Evolutionary conservation across 176 grass and related monocot species (phyloP), one percentile per base, ranked within the genome.

Genomic region (Pontederia crassipes): DNA sequence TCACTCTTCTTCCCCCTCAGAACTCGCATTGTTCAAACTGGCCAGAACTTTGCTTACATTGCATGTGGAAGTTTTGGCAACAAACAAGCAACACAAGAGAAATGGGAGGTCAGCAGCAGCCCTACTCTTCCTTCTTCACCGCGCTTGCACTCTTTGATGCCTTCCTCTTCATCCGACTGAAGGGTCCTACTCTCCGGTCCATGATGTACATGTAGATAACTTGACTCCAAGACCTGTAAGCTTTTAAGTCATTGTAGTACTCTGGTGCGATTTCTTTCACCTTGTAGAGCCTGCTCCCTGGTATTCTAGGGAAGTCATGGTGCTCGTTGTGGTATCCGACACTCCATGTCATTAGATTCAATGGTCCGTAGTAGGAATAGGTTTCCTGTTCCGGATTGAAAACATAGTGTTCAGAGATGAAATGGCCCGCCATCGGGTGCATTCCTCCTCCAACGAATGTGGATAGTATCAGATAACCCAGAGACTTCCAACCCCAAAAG

Each of bases 191-290:
- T 1, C 71, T 86, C 16, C 55, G 65, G 73, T 98, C 94, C 85
- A 86, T 89, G 64, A 85, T 72, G 75, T 98, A 98, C 88, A 98
- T 98, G 73, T 86, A 98, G 20, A 98, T 93, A 52, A 98, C 94
- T 64, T 98, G 88, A 76, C 88, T 93, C 94, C 94, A 98, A 0
- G 87, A 92, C 27, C 58, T 83, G 67, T 98, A 86, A 0, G 81
- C 80, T 8, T 70, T 93, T 17, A 98, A 49, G 62, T 32, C 69
- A 14, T 86, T 7, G 28, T 98, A 93, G 66, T 89, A 89, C 74
- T 98, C 94, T 0, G 88, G 84, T 46, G 88, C 94, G 3, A 98
- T 98, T 49, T 83, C 82, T 75, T 67, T 92, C 66, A 98, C 82
- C 82, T 75, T 98, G 72, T 93, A 74, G 46, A 98, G 83, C 68